These are phyloP conservation scores for Aspergillus baeticus DNA, from an alignment of 495 filamentous ascomycete genomes.

Conservation along the genomic window DNA sequence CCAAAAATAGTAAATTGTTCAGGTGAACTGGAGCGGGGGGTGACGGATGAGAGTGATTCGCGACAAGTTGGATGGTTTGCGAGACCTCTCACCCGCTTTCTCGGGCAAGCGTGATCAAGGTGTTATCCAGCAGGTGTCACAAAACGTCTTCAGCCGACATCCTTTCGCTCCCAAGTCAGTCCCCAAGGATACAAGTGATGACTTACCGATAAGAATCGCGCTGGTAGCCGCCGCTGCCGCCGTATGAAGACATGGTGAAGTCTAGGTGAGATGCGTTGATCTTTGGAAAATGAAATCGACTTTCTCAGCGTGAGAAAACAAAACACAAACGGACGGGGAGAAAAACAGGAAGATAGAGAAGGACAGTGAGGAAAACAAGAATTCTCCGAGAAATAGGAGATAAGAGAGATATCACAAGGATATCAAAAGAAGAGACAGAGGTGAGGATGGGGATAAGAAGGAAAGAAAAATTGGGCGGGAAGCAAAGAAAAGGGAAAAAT, in stretches of 20 bases:
- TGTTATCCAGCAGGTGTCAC: not conserved
- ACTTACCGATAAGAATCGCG: conserved; percentile 50
- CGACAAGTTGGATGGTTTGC: not conserved
- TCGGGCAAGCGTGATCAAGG: no score
- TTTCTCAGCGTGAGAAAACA: conserved; percentile 8
- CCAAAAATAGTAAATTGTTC: not conserved
- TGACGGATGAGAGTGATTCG: not conserved
- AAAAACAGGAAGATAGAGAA: not conserved
- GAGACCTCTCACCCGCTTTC: not conserved
- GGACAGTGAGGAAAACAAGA: conserved; percentile 8
- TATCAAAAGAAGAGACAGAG: conserved; percentile 23
- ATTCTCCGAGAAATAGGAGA: conserved; percentile 5
- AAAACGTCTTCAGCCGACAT: not conserved
- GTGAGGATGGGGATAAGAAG: conserved; percentile 20
- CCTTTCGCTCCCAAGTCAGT: not conserved
- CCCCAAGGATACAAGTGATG: conserved; percentile 12
- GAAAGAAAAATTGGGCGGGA: conserved; percentile 13
- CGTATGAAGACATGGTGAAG: conserved; percentile 65
- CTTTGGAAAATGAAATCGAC: conserved; percentile 8
- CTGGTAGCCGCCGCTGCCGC: conserved; percentile 55
- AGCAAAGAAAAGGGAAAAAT: conserved; percentile 15
- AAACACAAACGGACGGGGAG: conserved; percentile 9
- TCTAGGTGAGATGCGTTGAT: conserved; percentile 28
- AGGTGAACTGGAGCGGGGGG: not conserved
- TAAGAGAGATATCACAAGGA: conserved; percentile 17